Conservation (phyloP, 2,329 filamentous ascomycete species). For the Fusarium dimerum region DNA sequence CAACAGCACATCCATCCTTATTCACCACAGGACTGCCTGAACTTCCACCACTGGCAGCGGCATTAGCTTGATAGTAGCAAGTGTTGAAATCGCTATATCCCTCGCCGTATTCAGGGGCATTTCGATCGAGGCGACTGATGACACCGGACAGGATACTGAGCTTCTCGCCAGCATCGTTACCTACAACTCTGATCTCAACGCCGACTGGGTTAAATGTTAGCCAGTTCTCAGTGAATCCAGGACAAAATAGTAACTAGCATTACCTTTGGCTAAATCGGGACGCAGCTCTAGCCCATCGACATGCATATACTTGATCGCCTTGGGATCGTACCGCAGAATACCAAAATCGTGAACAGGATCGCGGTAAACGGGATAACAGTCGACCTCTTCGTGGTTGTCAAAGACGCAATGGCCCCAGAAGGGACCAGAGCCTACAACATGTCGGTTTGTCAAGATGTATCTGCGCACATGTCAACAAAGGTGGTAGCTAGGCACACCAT, state of each 20-base stretch:
- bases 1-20: slow-evolving; percentile 87
- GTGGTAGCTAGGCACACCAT: neutral
- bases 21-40: slow-evolving; percentile 99
- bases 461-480: slow-evolving; percentile 31
- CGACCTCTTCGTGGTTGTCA: slow-evolving; percentile 96
- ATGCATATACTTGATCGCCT: slow-evolving; percentile 96
- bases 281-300: slow-evolving; percentile 77
- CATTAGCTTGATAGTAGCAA: slow-evolving; percentile 97
- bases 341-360: slow-evolving; percentile 99
- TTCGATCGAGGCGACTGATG: slow-evolving; percentile 92
- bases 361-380: slow-evolving; percentile 94
- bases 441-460: slow-evolving; percentile 84
- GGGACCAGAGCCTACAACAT: slow-evolving; percentile 92
- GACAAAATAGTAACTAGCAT: slow-evolving; percentile 18
- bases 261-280: slow-evolving; percentile 77
- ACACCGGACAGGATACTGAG: slow-evolving; percentile 96
- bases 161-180: slow-evolving; percentile 98
- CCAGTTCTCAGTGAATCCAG: neutral
- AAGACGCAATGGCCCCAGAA: slow-evolving; percentile 99
- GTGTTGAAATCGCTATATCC: slow-evolving; percentile 97
- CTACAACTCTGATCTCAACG: slow-evolving; percentile 92
- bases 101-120: slow-evolving; percentile 96
- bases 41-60: slow-evolving; percentile 92
- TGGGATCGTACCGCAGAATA: slow-evolving; percentile 93
- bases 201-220: slow-evolving; percentile 60